These are phyloP conservation scores for Aphanomyces stellatus DNA, from an alignment of 352 stramenopile species.

Conservation along the genomic window DNA sequence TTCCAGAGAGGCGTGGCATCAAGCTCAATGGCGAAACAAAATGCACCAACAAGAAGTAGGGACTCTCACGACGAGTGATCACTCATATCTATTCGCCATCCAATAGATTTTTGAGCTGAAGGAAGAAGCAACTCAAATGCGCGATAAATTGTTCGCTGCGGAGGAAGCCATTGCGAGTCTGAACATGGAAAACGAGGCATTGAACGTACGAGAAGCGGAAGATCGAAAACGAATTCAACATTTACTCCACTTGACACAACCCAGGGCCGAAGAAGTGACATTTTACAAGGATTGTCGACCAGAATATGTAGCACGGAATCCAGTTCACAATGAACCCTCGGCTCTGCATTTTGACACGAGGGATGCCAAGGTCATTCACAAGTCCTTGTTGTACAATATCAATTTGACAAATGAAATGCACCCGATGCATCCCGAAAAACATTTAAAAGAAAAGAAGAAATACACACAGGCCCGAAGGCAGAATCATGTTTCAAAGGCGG, in stretches of 20 bases:
- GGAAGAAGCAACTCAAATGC: not conserved
- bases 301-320: too few relatives aligned
- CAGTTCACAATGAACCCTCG: too few relatives aligned
- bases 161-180: constrained; percentile 47
- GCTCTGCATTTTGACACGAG: too few relatives aligned
- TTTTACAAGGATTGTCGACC: constrained; percentile 46
- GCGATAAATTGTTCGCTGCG: constrained; percentile 39
- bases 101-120: constrained; percentile 15
- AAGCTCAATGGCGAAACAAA: constrained; percentile 11
- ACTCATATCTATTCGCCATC: not conserved
- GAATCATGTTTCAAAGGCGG: too few relatives aligned
- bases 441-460: not conserved
- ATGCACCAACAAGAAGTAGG: constrained; percentile 17
- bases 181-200: constrained; percentile 46
- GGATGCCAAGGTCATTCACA: too few relatives aligned
- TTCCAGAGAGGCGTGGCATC: constrained; percentile 2
- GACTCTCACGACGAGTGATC: not conserved
- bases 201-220: constrained; percentile 64
- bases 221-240: constrained; percentile 78
- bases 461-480: too few relatives aligned
- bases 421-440: too few relatives aligned
- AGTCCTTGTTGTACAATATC: too few relatives aligned
- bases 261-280: constrained; percentile 58
- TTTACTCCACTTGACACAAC: constrained; percentile 70
- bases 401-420: not conserved